Conservation (phyloP, 2,329 filamentous ascomycete genomes). For the Phaeosphaeriaceae sp. region DNA sequence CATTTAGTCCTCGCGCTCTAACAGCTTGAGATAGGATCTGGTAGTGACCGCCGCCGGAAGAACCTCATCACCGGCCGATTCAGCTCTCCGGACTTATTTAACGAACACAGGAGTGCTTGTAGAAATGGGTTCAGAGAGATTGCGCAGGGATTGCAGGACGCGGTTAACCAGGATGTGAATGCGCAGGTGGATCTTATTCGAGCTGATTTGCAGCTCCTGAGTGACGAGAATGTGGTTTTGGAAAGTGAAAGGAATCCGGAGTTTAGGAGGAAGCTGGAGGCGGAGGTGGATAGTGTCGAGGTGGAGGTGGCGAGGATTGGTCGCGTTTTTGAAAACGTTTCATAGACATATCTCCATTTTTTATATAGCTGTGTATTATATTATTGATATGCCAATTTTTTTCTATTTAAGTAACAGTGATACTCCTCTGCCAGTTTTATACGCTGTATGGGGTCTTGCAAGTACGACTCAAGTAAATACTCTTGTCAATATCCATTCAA, state of each 20-base stretch:
- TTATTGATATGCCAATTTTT: too few species aligned
- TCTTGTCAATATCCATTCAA: too few species aligned
- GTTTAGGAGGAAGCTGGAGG: slow-evolving; percentile 16
- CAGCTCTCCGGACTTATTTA: slow-evolving; percentile 15
- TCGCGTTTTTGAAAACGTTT: too few species aligned
- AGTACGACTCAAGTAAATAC: too few species aligned
- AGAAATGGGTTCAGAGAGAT: slow-evolving; percentile 10
- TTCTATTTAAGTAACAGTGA: too few species aligned
- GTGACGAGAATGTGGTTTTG: slow-evolving; percentile 24
- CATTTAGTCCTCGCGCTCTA: neutral
- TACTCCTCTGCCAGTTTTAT: too few species aligned
- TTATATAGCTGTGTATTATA: too few species aligned
- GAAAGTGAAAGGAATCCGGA: slow-evolving; percentile 25
- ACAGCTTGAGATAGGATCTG: neutral
- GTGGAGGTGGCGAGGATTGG: slow-evolving; percentile 10
- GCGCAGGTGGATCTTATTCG: slow-evolving; percentile 20
- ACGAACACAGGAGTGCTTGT: slow-evolving; percentile 13
- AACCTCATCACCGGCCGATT: slow-evolving; percentile 18
- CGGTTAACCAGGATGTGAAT: slow-evolving; percentile 6
- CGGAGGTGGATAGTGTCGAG: slow-evolving; percentile 11
- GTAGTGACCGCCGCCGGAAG: slow-evolving; percentile 14
- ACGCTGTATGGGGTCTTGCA: too few species aligned
- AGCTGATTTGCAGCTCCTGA: slow-evolving; percentile 21
- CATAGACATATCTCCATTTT: neutral
- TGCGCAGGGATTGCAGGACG: slow-evolving; percentile 7